phyloP scores from a whole-genome alignment of 176 grass and related monocot species.

The Poa annua region DNA sequence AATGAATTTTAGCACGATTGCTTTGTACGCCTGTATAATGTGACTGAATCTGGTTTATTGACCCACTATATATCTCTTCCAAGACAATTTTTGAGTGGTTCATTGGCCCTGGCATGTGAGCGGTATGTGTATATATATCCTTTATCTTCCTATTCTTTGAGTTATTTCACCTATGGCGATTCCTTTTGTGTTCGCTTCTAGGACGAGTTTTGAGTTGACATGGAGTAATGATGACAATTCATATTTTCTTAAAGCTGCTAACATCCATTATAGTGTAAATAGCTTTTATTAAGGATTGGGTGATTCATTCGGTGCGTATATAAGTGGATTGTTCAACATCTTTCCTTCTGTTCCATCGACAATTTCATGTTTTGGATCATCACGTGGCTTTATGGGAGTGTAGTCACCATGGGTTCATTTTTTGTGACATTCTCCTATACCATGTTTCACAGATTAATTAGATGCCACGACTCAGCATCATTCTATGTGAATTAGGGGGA shows the following conservation, averaged over 20 bases:
- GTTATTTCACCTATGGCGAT: slow-evolving; percentile 29
- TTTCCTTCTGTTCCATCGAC: not conserved
- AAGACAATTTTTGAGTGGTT: not conserved
- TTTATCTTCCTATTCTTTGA: not conserved
- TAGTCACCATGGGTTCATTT: not conserved
- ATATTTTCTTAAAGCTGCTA: slow-evolving; percentile 81
- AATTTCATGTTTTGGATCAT: not conserved
- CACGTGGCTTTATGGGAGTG: not conserved
- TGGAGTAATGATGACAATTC: slow-evolving; percentile 77
- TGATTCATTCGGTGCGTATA: not conserved
- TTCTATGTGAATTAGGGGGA: slow-evolving; percentile 87
- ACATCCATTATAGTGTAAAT: slow-evolving; percentile 15
- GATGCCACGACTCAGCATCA: slow-evolving; percentile 77
- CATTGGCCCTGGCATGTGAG: not conserved
- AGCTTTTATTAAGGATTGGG: not conserved
- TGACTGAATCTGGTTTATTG: slow-evolving; percentile 70
- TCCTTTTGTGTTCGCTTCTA: slow-evolving; percentile 35
- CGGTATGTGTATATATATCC: not conserved
- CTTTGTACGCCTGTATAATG: slow-evolving; percentile 73
- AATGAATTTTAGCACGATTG: slow-evolving; percentile 55
- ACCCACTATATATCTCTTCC: slow-evolving; percentile 79
- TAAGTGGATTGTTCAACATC: not conserved
- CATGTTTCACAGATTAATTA: slow-evolving; percentile 64
- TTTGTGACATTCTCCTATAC: slow-evolving; percentile 17
- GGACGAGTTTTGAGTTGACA: slow-evolving; percentile 76